Base-by-base conservation (phyloP, 129 eudicot species). In the Artemisia annua region DNA sequence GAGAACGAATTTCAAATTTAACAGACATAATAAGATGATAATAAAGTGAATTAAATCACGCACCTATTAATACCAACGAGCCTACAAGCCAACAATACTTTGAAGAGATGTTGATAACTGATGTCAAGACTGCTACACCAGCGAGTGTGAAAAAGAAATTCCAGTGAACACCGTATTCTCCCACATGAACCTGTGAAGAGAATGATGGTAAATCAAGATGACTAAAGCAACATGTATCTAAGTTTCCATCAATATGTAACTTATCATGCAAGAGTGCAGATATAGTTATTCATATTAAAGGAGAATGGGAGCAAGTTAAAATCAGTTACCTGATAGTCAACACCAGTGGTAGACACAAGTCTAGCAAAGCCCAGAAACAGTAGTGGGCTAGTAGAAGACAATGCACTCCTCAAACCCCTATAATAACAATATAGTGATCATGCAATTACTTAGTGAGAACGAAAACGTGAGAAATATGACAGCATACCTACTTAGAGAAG, bases 141-240 rank as follows among this genome's bases (percentile, higher is more conserved):
- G 96, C 97, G 46, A 94, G 96, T 68, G 99, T 94, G 88, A 94
- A 94, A 74, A 90, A 88, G 85, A 94, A 93, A 76, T 90, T 94
- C 97, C 99, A 94, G 66, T 94, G 97, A 66, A 81, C 85, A 56
- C 99, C 99, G 78, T 94, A 94, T 85, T 94, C 99, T 39, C 93
- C 97, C 63, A 86, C 97, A 63, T 94, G 97, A 72, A 94, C 99
- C 97, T 91, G 66, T 39, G 19, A 78, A 56, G 52, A 22, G 52
- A 70, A 80, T 53, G 26, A 59, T 6, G 44, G 75, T 4, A 18
- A 58, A 24, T 15, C 57, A 66, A 52, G 30, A 63, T 66, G 48
- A 9, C 7, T 43, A 61, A 3, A 28, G 32, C 32, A 28, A 28
- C 32, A 28, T 28, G 4, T 3, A 28, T 28, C 32, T 28, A 28